Conservation (phyloP, 169 alveolate genomes). For the Hepatocystis sp. region DNA sequence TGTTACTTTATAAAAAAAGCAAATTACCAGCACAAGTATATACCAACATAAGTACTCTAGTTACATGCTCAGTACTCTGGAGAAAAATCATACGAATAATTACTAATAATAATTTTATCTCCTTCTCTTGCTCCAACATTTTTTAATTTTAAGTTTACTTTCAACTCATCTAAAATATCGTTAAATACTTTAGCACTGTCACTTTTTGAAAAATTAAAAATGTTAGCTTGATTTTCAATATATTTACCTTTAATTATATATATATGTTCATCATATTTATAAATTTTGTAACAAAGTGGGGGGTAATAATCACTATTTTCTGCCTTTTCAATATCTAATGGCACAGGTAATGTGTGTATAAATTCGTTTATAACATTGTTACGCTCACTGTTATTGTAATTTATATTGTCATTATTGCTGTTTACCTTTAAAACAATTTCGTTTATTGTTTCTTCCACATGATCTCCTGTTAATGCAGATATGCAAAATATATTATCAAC, state of each 20-base stretch:
- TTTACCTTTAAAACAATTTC: slow-evolving; percentile 36
- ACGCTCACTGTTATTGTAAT: slow-evolving; percentile 22
- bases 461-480: slow-evolving; percentile 74
- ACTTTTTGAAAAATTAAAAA: slow-evolving; percentile 80
- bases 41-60: background rate
- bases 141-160: slow-evolving; percentile 54
- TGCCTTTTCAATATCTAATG: slow-evolving; percentile 44
- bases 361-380: slow-evolving; percentile 20
- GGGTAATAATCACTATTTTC: slow-evolving; percentile 80
- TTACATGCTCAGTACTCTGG: slow-evolving; percentile 2
- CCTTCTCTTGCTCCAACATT: slow-evolving; percentile 74
- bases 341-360: slow-evolving; percentile 40
- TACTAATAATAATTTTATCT: slow-evolving; percentile 53
- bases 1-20: too few species aligned
- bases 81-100: slow-evolving; percentile 46
- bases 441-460: slow-evolving; percentile 50
- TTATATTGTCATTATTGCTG: too few species aligned
- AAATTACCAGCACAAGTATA: background rate
- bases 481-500: slow-evolving; percentile 40
- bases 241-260: slow-evolving; percentile 77
- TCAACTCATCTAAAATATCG: slow-evolving; percentile 46
- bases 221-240: slow-evolving; percentile 82
- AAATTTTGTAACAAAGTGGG: slow-evolving; percentile 78
- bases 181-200: slow-evolving; percentile 60
- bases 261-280: slow-evolving; percentile 75